Percentiles rank a stretch among this genome's conserved stretches.
phyloP scores from a whole-genome alignment of 1,139 yeast species.

The Yamadazyma dendronema region DNA sequence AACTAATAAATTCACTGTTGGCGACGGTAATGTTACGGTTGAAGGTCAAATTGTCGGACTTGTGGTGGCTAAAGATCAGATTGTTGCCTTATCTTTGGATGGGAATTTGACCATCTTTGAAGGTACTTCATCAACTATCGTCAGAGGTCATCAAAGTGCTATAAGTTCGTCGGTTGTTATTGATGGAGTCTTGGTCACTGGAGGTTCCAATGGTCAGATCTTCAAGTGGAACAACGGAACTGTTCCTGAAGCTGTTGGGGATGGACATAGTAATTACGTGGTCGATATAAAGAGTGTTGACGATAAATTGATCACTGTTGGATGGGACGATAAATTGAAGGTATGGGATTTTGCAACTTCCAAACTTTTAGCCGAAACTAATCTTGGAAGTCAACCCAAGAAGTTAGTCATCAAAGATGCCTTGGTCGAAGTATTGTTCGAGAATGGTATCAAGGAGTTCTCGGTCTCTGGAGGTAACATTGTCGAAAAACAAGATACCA shows the following conservation, averaged over 20 bases:
- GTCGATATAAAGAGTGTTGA: constrained; percentile 38
- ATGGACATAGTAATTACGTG: constrained; percentile 57
- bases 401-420: constrained; percentile 36
- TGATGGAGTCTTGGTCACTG: constrained; percentile 47
- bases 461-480: neutral
- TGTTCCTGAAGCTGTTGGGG: constrained; percentile 23
- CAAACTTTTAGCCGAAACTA: constrained; percentile 22
- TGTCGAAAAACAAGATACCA: constrained; percentile 6
- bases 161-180: constrained; percentile 50
- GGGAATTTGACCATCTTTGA: constrained; percentile 68
- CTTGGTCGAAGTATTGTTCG: constrained; percentile 47
- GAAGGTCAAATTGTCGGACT: constrained; percentile 81
- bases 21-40: constrained; percentile 26
- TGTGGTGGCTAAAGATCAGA: constrained; percentile 56
- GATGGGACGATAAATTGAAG: constrained; percentile 87
- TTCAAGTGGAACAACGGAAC: constrained; percentile 51
- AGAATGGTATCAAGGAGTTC: constrained; percentile 39
- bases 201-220: constrained; percentile 84
- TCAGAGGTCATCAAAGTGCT: constrained; percentile 80
- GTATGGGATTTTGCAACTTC: constrained; percentile 32
- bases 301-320: constrained; percentile 50
- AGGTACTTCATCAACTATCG: constrained; percentile 21
- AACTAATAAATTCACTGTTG: constrained; percentile 43
- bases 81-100: constrained; percentile 66
- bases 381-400: constrained; percentile 64